Percentiles rank a stretch among this genome's conserved stretches.
These are phyloP conservation scores for Lunularia cruciata DNA, from an alignment of 225 moss, liverwort and hornwort species.

Conservation along the genomic window DNA sequence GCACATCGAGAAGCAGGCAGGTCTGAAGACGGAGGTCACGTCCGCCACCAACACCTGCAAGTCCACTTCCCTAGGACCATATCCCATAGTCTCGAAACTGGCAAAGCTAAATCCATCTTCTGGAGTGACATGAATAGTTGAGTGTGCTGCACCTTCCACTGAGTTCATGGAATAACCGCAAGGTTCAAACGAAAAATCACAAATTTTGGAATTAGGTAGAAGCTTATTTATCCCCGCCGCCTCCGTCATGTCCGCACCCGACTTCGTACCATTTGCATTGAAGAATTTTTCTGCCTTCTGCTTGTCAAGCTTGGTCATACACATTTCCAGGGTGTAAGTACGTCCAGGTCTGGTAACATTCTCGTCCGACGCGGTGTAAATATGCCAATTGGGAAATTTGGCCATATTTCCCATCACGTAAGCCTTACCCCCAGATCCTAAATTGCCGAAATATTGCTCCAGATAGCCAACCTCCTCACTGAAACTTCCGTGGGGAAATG, in stretches of 20 bases:
- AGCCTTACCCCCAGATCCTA: conserved; percentile 65
- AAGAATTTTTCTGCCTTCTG: conserved; percentile 51
- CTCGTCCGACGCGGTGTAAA: conserved; percentile 62
- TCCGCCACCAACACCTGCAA: conserved; percentile 46
- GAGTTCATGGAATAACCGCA: conserved; percentile 94
- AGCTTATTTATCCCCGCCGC: conserved; percentile 52
- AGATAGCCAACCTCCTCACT: conserved; percentile 65
- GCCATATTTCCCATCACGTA: conserved; percentile 68
- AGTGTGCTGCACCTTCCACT: conserved; percentile 64
- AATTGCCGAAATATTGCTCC: conserved; percentile 63
- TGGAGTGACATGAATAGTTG: conserved; percentile 86
- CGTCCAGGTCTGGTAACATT: conserved; percentile 28
- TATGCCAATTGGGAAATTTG: conserved; percentile 73
- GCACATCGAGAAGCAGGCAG: conserved; percentile 63
- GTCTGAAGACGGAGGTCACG: conserved; percentile 57
- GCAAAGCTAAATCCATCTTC: conserved; percentile 78
- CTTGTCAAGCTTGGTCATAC: conserved; percentile 70
- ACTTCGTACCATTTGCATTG: conserved; percentile 41
- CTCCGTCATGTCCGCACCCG: conserved; percentile 62
- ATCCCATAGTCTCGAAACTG: conserved; percentile 91
- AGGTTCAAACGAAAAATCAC: conserved; percentile 79
- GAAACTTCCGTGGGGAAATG: conserved; percentile 71
- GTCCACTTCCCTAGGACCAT: conserved; percentile 53
- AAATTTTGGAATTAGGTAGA: conserved; percentile 58
- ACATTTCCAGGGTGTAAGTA: conserved; percentile 71